Base-by-base conservation (phyloP, 805 yeast genomes). In the Allodekkera sacchari region DNA sequence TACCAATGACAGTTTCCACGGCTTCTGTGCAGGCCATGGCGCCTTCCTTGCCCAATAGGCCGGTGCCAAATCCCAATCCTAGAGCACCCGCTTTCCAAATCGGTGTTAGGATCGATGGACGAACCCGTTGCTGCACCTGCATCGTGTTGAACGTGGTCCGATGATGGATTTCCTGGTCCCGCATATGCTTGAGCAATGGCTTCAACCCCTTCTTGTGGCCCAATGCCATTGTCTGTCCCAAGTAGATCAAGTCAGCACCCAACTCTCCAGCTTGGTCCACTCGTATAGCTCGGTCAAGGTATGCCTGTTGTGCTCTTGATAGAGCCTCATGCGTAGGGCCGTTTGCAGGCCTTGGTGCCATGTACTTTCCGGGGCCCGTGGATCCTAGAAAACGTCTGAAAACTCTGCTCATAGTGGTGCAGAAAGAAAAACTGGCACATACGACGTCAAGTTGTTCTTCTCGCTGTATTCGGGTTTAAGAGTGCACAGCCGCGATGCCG, bases 11-110 rank as follows among this genome's bases (percentile, higher is more conserved):
- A 0, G 98, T 92, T 57, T 92, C 98, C 2, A 92, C 97, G 0
- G 97, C 97, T 38, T 88, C 97, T 0, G 98, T 92, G 54, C 98
- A 92, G 1, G 98, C 97, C 98, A 92, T 92, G 3, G 98, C 97
- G 3, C 95, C 96, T 52, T 89, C 96, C 49, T 85, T 84, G 12
- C 96, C 80, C 40, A 87, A 57, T 33, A 82, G 45, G 0, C 95
- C 96, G 1, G 97, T 92, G 1, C 78, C 81, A 2, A 75, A 74
- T 4, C 98, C 98, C 63, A 92, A 66, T 1, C 77, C 77, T 30
- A 81, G 66, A 0, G 98, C 97, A 4, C 96, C 97, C 0, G 72
- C 56, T 52, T 83, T 87, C 98, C 98, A 92, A 1, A 84, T 47
- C 2, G 98, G 98, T 0, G 97, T 88, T 25, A 92, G 57, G 11